Percentiles rank a stretch among this genome's conserved stretches.
These are phyloP conservation scores for Gentiana dahurica DNA, from an alignment of 257 asterid genomes.

Conservation along the genomic window DNA sequence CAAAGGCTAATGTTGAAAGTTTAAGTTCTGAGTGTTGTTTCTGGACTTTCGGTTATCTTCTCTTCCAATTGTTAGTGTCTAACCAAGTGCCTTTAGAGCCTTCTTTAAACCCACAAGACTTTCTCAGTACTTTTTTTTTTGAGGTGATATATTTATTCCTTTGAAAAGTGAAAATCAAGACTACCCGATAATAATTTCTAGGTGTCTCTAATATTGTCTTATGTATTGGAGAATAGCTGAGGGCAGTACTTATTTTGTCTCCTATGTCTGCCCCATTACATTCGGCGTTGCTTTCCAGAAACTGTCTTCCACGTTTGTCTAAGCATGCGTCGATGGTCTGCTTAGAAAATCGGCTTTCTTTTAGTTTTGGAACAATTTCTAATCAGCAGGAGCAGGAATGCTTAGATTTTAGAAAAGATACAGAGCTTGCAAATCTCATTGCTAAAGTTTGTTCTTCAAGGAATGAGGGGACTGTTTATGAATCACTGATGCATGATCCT, in stretches of 20 bases:
- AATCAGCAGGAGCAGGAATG: conserved; percentile 19
- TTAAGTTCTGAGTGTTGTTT: too few species aligned
- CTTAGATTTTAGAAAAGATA: conserved; percentile 13
- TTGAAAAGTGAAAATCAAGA: background rate
- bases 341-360: conserved; percentile 3
- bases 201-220: background rate
- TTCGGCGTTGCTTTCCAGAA: background rate
- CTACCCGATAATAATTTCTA: background rate
- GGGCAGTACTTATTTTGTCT: conserved; percentile 1
- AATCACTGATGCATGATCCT: conserved; percentile 34
- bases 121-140: too few species aligned
- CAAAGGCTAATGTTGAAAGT: too few species aligned
- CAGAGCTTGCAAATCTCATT: conserved; percentile 36
- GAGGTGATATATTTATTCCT: too few species aligned
- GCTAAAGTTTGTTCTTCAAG: conserved; percentile 30
- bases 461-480: conserved; percentile 38
- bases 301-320: conserved; percentile 13
- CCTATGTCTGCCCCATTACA: background rate
- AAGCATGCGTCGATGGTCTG: conserved; percentile 12
- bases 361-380: conserved; percentile 10
- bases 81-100: too few species aligned
- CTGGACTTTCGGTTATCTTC: too few species aligned
- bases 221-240: conserved; percentile 3
- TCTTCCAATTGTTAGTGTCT: too few species aligned
- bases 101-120: too few species aligned